Conservation (phyloP, 2,329 filamentous ascomycete genomes). For the Talaromyces marneffei region DNA sequence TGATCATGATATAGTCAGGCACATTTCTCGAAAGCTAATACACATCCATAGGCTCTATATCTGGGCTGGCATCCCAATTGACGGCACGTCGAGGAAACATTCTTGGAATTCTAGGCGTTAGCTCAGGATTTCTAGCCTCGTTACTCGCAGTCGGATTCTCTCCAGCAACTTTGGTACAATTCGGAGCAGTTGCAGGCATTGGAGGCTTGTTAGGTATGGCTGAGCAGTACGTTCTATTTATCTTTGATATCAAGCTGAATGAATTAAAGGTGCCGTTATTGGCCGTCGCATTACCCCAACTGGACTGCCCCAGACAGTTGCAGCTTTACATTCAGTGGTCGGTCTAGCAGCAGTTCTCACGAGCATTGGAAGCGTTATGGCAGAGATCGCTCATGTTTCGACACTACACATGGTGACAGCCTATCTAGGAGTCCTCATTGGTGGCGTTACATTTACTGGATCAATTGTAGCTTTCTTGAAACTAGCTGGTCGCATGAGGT, state of each 20-base stretch:
- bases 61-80: conserved; percentile 71
- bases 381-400: conserved; percentile 62
- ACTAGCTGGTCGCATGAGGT: conserved; percentile 75
- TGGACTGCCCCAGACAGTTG: conserved; percentile 81
- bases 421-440: conserved; percentile 80
- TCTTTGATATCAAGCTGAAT: conserved; percentile 9
- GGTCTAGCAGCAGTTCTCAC: conserved; percentile 83
- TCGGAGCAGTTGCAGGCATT: conserved; percentile 66
- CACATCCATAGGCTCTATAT: conserved; percentile 54
- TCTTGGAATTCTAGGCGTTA: conserved; percentile 79
- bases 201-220: conserved; percentile 57
- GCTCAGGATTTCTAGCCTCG: conserved; percentile 75
- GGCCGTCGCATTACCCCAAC: conserved; percentile 83
- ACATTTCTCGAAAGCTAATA: neutral
- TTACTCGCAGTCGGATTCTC: conserved; percentile 75
- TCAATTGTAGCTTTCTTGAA: conserved; percentile 88
- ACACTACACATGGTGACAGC: conserved; percentile 79
- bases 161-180: conserved; percentile 71
- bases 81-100: conserved; percentile 82
- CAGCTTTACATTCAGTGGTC: conserved; percentile 82
- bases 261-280: conserved; percentile 59
- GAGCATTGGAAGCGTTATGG: conserved; percentile 80
- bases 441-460: conserved; percentile 83
- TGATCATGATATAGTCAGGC: neutral
- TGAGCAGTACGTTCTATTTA: conserved; percentile 13